Base-by-base conservation (phyloP, 2,329 filamentous ascomycete genomes). In the Fusarium caatingaense region DNA sequence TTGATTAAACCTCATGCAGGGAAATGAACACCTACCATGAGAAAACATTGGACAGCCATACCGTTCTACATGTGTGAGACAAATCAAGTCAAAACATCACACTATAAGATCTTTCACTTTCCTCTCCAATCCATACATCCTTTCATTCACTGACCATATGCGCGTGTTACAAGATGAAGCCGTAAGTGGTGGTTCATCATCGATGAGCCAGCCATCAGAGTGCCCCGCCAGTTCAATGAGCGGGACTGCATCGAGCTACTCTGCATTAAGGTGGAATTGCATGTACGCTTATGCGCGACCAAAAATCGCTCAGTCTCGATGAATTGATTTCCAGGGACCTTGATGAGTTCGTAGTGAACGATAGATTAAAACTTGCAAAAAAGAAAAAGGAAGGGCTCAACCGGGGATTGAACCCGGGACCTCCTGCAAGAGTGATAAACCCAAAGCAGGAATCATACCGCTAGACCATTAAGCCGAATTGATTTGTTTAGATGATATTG, bases 391-490 rank as follows among this genome's bases (percentile, higher is more conserved):
- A 18, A 15, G 62, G 62, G 62, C 62, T 59, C 41, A 34, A 78
- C 80, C 80, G 80, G 79, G 80, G 76, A 79, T 82, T 79, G 80
- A 82, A 82, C 80, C 79, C 80, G 80, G 80, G 80, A 80, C 80
- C 80, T 82, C 80, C 75, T 76, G 78, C 80, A 82, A 9, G 28
- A 21, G 21, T 18, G 7, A 18, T 15, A 12, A 34, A 25, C 66
- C 66, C 66, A 68, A 68, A 68, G 66, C 66, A n/a, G 3, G 66
- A 68, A 68, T 68, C 66, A 69, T 68, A 68, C 66, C 25, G 3
- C 66, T 68, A 56, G 66, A 68, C 66, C 66, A 68, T 50, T 25
- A 45, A 60, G 66, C 66, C 65, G 15, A 30, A 7, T 37, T 3
- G 9, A n/a, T 37, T 37, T 37, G 18, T 4, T 37, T 37, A 37